Percentiles rank a stretch among this genome's conserved stretches.
These are phyloP conservation scores for Teunomyces funiuensis DNA, from an alignment of 805 yeast species.

Conservation along the genomic window DNA sequence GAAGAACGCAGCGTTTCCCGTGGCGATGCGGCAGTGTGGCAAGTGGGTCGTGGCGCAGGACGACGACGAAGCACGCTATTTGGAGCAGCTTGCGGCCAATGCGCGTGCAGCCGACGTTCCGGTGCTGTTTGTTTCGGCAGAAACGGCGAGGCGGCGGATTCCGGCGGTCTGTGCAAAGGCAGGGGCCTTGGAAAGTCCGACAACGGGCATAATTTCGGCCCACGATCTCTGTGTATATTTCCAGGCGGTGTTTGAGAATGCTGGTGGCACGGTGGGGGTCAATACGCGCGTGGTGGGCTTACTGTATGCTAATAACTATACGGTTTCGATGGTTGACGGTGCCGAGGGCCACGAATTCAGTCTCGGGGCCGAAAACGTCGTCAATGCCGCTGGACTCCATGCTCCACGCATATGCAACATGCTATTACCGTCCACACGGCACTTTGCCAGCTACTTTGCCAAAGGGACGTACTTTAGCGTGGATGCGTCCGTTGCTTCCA, in stretches of 20 bases:
- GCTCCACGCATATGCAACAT: conserved; percentile 73
- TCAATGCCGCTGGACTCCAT: conserved; percentile 78
- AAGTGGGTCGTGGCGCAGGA: conserved; percentile 87
- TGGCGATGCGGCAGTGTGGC: conserved; percentile 66
- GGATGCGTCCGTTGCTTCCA: conserved; percentile 37
- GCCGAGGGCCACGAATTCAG: conserved; percentile 30
- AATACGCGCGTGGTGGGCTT: conserved; percentile 56
- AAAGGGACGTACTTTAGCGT: conserved; percentile 81
- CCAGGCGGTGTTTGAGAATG: conserved; percentile 51
- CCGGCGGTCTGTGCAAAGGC: conserved; percentile 65
- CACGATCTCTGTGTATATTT: conserved; percentile 70
- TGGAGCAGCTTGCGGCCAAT: conserved; percentile 43
- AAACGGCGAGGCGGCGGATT: conserved; percentile 48
- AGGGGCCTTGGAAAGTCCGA: conserved; percentile 69
- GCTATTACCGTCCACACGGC: conserved; percentile 60
- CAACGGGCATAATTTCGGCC: conserved; percentile 83
- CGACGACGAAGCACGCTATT: conserved; percentile 58
- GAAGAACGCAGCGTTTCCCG: conserved; percentile 33
- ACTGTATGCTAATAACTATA: conserved; percentile 26
- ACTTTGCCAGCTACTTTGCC: conserved; percentile 63
- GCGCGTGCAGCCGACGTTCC: conserved; percentile 54
- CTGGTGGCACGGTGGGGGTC: conserved; percentile 64
- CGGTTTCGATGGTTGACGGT: conserved; percentile 28
- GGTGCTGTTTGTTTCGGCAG: conserved; percentile 51
- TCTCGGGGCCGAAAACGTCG: conserved; percentile 54